Evolutionary conservation across 2,329 filamentous ascomycete species (phyloP).

Genomic region (Paraphaeosphaeria minitans): DNA sequence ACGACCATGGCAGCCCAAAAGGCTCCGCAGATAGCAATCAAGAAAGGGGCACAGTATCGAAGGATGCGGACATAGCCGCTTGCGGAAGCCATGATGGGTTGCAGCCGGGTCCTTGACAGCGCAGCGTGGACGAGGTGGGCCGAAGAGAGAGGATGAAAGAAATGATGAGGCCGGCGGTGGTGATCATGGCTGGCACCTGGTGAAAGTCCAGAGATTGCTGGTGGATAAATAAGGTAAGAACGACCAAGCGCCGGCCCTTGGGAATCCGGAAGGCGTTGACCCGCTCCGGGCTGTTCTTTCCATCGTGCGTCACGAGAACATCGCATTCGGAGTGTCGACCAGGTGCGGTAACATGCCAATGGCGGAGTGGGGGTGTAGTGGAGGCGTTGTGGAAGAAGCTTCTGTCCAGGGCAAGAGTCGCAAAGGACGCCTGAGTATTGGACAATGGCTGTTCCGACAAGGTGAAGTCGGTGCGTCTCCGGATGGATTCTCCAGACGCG

Average conservation of each 20-base stretch:
- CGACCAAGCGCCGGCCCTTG: neutral
- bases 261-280: neutral
- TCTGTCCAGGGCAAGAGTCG: neutral
- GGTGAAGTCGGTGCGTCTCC: neutral
- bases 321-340: neutral
- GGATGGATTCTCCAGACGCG: neutral
- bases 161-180: neutral
- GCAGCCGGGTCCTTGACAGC: neutral
- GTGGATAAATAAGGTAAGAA: neutral
- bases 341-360: neutral
- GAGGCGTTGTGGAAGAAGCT: neutral
- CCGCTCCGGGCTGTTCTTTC: neutral
- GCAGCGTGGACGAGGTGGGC: neutral
- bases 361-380: neutral
- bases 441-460: neutral
- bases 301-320: neutral
- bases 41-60: conserved; percentile 1
- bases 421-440: neutral
- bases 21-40: neutral
- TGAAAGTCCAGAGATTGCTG: neutral
- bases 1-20: neutral
- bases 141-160: neutral
- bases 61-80: neutral
- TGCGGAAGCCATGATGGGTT: neutral
- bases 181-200: neutral